A percentile compares a stretch with the other conserved stretches of the same genome.
Evolutionary conservation across 2,329 filamentous ascomycete species (phyloP).

Genomic region (Colletotrichum liriopes): DNA sequence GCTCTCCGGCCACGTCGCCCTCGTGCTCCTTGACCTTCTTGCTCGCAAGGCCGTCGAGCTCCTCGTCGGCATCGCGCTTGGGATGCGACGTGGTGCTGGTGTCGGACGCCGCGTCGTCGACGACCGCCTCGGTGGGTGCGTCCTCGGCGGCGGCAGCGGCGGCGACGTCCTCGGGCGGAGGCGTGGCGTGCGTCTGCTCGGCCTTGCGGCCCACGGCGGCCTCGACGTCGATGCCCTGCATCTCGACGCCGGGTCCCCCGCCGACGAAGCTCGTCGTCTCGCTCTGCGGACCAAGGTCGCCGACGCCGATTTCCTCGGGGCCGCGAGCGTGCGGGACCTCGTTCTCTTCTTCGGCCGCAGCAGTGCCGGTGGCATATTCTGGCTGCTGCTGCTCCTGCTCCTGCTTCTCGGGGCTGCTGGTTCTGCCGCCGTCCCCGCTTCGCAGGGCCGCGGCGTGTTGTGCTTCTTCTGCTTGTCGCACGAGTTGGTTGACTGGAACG

Average conservation of each 20-base stretch:
- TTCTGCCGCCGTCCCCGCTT: conserved; percentile 36
- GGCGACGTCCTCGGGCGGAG: conserved; percentile 46
- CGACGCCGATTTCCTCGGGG: conserved; percentile 86
- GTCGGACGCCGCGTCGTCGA: conserved; percentile 49
- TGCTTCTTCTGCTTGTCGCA: conserved; percentile 52
- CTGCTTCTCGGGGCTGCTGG: conserved; percentile 36
- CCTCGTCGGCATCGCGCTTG: conserved; percentile 71
- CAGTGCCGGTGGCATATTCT: conserved; percentile 43
- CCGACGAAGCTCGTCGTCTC: conserved; percentile 56
- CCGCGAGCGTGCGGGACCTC: conserved; percentile 87
- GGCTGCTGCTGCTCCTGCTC: conserved; percentile 38
- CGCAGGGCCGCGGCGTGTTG: conserved; percentile 39
- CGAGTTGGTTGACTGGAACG: conserved; percentile 77
- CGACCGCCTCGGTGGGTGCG: conserved; percentile 33
- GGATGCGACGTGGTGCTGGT: conserved; percentile 57
- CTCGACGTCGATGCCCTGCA: conserved; percentile 72
- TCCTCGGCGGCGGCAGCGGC: conserved; percentile 43
- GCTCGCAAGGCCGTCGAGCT: conserved; percentile 53
- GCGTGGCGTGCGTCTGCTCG: conserved; percentile 47
- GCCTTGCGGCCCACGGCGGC: conserved; percentile 72
- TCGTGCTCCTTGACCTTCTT: conserved; percentile 68
- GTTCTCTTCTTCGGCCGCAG: conserved; percentile 66
- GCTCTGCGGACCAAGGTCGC: conserved; percentile 85
- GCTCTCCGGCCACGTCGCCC: conserved; percentile 38
- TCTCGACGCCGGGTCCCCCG: conserved; percentile 60